Base-by-base conservation (phyloP, 2,329 filamentous ascomycete genomes). In the Cyphellophora attinorum region DNA sequence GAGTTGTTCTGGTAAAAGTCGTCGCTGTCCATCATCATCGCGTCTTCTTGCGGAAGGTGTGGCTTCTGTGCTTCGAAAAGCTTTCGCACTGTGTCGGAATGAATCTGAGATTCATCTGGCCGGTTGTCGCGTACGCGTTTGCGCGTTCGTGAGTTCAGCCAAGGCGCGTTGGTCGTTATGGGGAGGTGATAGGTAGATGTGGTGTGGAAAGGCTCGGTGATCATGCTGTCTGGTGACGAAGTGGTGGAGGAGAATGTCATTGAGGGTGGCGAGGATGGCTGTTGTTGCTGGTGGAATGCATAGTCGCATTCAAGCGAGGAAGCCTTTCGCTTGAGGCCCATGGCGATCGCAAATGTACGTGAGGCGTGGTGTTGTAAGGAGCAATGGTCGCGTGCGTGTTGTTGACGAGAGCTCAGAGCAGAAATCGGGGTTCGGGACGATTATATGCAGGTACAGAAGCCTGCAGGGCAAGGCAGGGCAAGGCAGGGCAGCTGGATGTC, bases 111-210 rank as follows among this genome's bases (percentile, higher is more conserved):
- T 35, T 75, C 71, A 34, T 73, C 65, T 0, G 74, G 74, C 29
- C 74, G 61, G 47, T 70, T 67, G 51, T 78, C 67, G 39, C 73
- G 62, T 43, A 70, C 64, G 19, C 74, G 57, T 54, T 79, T 79
- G 39, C 68, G 61, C 37, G 74, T 79, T 12, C 74, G 67, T 40
- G 65, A 67, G 46, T 69, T 63, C 29, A 75, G 61, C 45, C 75
- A 44, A 10, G 42, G 42, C 3, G 40, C 27, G 21, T 13, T 25
- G 8, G 13, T 25, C 5, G 29, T 17, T 23, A 25, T 12, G 27
- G 34, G 6, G 14, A 31, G 25, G 27, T 10, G 31, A 17, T 19
- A 17, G 12, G 18, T 28, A 6, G 19, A 8, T 5, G 17, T 23
- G 8, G 6, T 21, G 13, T 10, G 8, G 6, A 19, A 19, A 27